phyloP scores from a whole-genome alignment of 331 rosid genomes.

The Pyracantha coccinea region DNA sequence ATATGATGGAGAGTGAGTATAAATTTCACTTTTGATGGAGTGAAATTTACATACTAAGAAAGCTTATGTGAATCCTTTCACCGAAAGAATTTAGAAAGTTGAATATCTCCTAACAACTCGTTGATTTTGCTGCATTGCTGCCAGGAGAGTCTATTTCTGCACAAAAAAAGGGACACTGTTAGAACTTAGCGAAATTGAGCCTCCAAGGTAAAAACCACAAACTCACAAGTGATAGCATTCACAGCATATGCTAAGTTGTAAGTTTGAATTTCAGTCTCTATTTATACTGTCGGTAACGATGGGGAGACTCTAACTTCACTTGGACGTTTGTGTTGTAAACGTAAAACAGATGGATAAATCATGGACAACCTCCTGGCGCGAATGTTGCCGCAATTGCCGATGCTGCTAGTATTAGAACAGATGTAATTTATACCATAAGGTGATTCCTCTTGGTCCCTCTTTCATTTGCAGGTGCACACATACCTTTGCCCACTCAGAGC shows the following conservation, averaged over 20 bases:
- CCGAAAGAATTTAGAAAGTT: slow-evolving; percentile 1
- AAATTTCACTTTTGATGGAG: slow-evolving; percentile 1
- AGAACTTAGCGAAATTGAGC: slow-evolving; percentile 54
- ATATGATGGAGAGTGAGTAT: slow-evolving; percentile 61
- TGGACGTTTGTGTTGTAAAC: slow-evolving; percentile 27
- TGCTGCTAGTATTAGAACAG: slow-evolving; percentile 49
- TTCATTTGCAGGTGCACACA: not conserved
- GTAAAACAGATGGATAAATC: slow-evolving; percentile 86
- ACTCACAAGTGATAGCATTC: slow-evolving; percentile 2
- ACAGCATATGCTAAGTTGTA: not conserved
- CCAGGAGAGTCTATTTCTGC: slow-evolving; percentile 75
- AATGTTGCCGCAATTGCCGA: slow-evolving; percentile 84
- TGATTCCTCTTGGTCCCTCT: slow-evolving; percentile 12
- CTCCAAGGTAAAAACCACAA: slow-evolving; percentile 65
- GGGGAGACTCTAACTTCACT: slow-evolving; percentile 37
- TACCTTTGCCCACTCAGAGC: slow-evolving; percentile 2
- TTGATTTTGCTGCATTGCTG: slow-evolving; percentile 22
- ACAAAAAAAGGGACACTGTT: slow-evolving; percentile 56
- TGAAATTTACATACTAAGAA: not conserved
- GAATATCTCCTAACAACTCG: slow-evolving; percentile 9
- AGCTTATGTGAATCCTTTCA: slow-evolving; percentile 6
- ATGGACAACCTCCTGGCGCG: slow-evolving; percentile 86
- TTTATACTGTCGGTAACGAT: slow-evolving; percentile 13
- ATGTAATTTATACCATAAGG: slow-evolving; percentile 85
- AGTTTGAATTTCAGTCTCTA: slow-evolving; percentile 10